Evolutionary conservation across 371 early-diverging fungal species (phyloP).

Genomic region (Fennellomyces sp.): DNA sequence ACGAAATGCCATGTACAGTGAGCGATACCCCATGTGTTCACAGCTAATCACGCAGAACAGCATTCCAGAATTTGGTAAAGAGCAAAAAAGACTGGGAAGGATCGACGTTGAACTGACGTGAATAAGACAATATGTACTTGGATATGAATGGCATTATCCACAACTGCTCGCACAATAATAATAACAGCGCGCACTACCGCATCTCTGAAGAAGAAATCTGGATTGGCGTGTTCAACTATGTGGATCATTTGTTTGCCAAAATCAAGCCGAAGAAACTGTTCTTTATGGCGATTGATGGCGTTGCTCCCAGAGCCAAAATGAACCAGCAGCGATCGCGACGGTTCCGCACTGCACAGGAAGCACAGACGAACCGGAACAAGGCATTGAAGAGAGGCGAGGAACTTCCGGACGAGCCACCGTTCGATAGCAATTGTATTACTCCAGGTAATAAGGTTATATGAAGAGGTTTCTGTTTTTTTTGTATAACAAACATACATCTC

Average conservation of each 20-base stretch:
- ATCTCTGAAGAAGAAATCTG: slow-evolving; percentile 94
- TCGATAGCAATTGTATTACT: slow-evolving; percentile 99
- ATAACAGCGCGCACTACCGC: slow-evolving; percentile 72
- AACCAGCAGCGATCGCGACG: slow-evolving; percentile 99
- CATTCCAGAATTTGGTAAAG: slow-evolving; percentile 94
- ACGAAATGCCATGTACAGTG: slow-evolving; percentile 50
- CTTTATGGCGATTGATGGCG: slow-evolving; percentile 97
- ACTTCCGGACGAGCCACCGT: slow-evolving; percentile 76
- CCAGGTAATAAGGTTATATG: slow-evolving; percentile 79
- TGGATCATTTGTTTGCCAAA: slow-evolving; percentile 92
- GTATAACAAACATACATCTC: neutral
- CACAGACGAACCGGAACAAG: slow-evolving; percentile 63
- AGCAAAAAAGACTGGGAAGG: neutral
- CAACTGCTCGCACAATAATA: slow-evolving; percentile 96
- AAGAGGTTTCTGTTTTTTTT: neutral
- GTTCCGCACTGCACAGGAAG: slow-evolving; percentile 93
- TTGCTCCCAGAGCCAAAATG: slow-evolving; percentile 99
- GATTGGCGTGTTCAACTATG: slow-evolving; percentile 92
- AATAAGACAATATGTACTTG: slow-evolving; percentile 89
- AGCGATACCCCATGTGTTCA: slow-evolving; percentile 94
- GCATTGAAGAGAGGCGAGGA: slow-evolving; percentile 71
- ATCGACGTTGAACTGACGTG: too few relatives aligned
- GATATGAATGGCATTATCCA: slow-evolving; percentile 99
- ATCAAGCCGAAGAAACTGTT: slow-evolving; percentile 95
- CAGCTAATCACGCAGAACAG: slow-evolving; percentile 84